These are phyloP conservation scores for Hymenoscyphus fraxineus DNA, from an alignment of 2,329 filamentous ascomycete genomes.

Conservation along the genomic window DNA sequence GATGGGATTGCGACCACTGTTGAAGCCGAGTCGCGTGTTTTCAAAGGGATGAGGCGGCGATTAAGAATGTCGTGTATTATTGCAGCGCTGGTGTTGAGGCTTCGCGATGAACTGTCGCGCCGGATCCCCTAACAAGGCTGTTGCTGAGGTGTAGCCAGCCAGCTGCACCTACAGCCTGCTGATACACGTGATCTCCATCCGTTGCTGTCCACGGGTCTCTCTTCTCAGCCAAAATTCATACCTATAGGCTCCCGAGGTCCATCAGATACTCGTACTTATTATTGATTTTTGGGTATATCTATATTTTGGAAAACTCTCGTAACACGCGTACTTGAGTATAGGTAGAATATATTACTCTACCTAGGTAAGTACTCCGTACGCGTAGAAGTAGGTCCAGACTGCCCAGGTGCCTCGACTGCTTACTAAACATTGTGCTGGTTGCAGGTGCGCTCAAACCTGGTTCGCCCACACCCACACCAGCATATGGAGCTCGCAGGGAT, in stretches of 20 bases:
- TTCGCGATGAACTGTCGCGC: not conserved
- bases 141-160: not conserved
- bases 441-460: no score
- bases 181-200: not conserved
- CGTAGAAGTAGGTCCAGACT: no score
- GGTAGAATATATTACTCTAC: no score
- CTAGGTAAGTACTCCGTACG: no score
- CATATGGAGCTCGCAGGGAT: not conserved
- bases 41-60: not conserved
- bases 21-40: not conserved
- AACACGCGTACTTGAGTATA: no score
- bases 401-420: no score
- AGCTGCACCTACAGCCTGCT: no score
- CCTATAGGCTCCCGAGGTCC: not conserved
- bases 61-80: not conserved
- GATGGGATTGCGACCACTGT: constrained; percentile 11
- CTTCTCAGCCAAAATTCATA: not conserved
- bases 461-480: not conserved
- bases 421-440: no score
- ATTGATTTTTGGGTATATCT: no score
- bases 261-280: no score
- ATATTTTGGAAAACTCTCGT: no score
- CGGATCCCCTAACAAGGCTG: not conserved
- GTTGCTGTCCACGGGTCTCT: not conserved
- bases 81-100: not conserved